These are phyloP conservation scores for Cardamine occulta DNA, from an alignment of 345 rosid species.

Conservation along the genomic window DNA sequence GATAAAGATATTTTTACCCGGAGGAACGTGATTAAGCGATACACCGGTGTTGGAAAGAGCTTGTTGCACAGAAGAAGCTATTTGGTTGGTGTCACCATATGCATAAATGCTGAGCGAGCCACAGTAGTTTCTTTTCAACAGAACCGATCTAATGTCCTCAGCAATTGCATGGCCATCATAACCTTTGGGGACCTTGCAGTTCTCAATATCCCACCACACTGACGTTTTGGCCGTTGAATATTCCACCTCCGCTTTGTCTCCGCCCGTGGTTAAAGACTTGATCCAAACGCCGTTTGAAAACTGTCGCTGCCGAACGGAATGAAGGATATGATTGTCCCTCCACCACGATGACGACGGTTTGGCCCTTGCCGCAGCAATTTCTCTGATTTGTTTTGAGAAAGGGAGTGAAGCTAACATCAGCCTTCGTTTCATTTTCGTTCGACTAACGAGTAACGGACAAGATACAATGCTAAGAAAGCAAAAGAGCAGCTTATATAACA, in stretches of 20 bases:
- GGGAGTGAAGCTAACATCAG: neutral
- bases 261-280: neutral
- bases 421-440: neutral
- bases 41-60: conserved; percentile 81
- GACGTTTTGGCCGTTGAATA: conserved; percentile 67
- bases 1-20: neutral
- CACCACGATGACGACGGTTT: neutral
- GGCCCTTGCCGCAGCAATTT: neutral
- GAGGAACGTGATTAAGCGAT: conserved; percentile 53
- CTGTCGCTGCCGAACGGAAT: neutral
- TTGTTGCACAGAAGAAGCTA: conserved; percentile 55
- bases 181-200: conserved; percentile 64
- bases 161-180: conserved; percentile 65
- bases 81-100: conserved; percentile 66
- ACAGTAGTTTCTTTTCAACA: conserved; percentile 56
- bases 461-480: no score
- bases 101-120: conserved; percentile 81
- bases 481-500: no score
- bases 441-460: no score
- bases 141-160: conserved; percentile 68
- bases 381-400: neutral
- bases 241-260: conserved; percentile 49
- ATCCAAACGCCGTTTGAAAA: neutral
- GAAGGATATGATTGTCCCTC: neutral
- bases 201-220: conserved; percentile 92